A percentile compares a stretch with the other conserved stretches of the same genome.
These are phyloP conservation scores for Tolypocladium album DNA, from an alignment of 2,329 filamentous ascomycete species.

Conservation along the genomic window DNA sequence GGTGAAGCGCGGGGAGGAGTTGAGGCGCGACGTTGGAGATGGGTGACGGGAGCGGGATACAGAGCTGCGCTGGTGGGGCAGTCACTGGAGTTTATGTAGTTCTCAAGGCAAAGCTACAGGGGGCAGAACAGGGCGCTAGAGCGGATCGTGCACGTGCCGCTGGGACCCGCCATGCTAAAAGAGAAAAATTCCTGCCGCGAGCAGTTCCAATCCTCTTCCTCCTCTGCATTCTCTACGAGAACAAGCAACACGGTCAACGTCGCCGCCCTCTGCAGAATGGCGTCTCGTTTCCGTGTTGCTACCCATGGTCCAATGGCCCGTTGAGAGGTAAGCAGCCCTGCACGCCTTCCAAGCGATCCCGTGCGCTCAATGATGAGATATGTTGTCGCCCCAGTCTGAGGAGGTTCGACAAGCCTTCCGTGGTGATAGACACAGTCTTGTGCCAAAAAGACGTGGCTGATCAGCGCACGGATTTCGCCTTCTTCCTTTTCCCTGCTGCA, in stretches of 20 bases:
- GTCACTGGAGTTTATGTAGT: constrained; percentile 1
- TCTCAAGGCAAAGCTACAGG: neutral
- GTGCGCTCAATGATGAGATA: constrained; percentile 24
- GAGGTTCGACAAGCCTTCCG: constrained; percentile 34
- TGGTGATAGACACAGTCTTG: constrained; percentile 43
- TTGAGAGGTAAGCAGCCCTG: neutral
- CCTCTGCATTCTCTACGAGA: neutral
- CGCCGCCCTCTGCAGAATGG: neutral
- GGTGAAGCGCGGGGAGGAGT: neutral
- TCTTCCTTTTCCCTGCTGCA: neutral
- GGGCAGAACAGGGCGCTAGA: neutral
- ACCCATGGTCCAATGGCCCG: neutral
- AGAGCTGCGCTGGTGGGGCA: constrained; percentile 1
- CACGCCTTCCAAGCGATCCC: neutral
- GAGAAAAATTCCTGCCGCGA: neutral
- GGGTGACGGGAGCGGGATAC: neutral
- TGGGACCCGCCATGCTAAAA: neutral
- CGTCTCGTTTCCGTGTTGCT: neutral
- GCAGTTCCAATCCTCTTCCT: neutral
- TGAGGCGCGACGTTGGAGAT: neutral
- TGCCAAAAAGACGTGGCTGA: constrained; percentile 47
- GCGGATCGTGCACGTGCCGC: neutral
- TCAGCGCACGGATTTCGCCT: constrained; percentile 2
- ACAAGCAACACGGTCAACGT: neutral
- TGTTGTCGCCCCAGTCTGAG: constrained; percentile 40